A percentile compares a stretch with the other conserved stretches of the same genome.
phyloP scores from a whole-genome alignment of 345 rosid species.

The Eucalyptus curtisii region DNA sequence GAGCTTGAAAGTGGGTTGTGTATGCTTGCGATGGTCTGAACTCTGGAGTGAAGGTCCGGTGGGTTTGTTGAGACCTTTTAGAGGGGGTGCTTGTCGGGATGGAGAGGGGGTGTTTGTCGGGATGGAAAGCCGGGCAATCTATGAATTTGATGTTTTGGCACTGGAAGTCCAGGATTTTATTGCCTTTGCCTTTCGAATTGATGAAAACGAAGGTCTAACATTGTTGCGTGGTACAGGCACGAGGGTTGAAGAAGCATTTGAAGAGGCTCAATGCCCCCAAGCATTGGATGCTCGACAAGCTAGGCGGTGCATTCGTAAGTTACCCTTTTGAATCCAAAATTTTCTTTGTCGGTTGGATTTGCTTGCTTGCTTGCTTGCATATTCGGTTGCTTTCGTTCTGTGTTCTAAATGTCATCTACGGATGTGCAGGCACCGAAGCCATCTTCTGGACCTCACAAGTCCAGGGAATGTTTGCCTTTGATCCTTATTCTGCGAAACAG shows the following conservation, averaged over 20 bases:
- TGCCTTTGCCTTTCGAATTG: neutral
- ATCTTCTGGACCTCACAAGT: conserved; percentile 83
- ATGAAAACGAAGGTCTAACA: neutral
- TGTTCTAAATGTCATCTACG: neutral
- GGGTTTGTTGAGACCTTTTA: neutral
- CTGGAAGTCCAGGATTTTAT: neutral
- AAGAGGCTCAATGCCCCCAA: conserved; percentile 92
- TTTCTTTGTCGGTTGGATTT: neutral
- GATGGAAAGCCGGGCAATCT: neutral
- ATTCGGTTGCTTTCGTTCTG: neutral
- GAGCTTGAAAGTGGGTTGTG: neutral
- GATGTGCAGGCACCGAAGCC: conserved; percentile 76
- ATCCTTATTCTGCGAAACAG: conserved; percentile 60
- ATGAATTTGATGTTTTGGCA: neutral
- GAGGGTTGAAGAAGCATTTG: conserved; percentile 84
- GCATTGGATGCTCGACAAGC: conserved; percentile 91
- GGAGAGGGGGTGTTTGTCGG: neutral
- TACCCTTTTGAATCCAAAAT: neutral
- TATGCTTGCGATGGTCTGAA: neutral
- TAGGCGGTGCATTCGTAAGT: conserved; percentile 79
- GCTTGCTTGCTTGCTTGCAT: neutral
- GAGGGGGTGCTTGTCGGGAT: neutral
- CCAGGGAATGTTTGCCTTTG: conserved; percentile 74
- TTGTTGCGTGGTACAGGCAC: conserved; percentile 25
- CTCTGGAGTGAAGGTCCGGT: neutral